Evolutionary conservation across 2,329 filamentous ascomycete species (phyloP).

Genomic region (Claviceps pazoutovae): DNA sequence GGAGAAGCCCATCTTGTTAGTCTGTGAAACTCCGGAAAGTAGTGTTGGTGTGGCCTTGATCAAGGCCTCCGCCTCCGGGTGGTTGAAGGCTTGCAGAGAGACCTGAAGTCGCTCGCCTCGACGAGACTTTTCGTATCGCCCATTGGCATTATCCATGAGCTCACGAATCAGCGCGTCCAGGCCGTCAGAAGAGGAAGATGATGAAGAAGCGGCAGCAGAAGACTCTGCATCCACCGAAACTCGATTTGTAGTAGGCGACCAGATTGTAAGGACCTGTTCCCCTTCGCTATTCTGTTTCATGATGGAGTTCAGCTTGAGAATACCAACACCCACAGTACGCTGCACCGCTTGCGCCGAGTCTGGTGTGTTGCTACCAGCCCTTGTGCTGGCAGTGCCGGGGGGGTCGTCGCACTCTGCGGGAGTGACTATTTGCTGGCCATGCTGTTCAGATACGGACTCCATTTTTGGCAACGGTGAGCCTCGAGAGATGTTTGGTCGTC

Average conservation of each 20-base stretch:
- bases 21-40: slow-evolving; percentile 66
- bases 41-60: slow-evolving; percentile 80
- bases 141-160: slow-evolving; percentile 59
- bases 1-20: slow-evolving; percentile 83
- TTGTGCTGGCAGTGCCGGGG: slow-evolving; percentile 44
- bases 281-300: slow-evolving; percentile 58
- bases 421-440: slow-evolving; percentile 24
- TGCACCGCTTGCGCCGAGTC: slow-evolving; percentile 19
- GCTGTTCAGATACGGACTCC: slow-evolving; percentile 41
- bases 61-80: slow-evolving; percentile 63
- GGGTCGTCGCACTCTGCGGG: slow-evolving; percentile 32
- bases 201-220: no score
- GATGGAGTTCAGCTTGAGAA: slow-evolving; percentile 61
- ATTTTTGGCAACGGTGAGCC: slow-evolving; percentile 34
- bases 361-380: slow-evolving; percentile 10
- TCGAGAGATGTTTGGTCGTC: slow-evolving; percentile 40
- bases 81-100: slow-evolving; percentile 63
- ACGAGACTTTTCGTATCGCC: slow-evolving; percentile 58
- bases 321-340: slow-evolving; percentile 61
- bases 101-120: slow-evolving; percentile 67
- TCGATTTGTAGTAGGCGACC: slow-evolving; percentile 46
- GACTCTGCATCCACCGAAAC: slow-evolving; percentile 42
- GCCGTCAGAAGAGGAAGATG: slow-evolving; percentile 36
- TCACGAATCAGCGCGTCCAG: slow-evolving; percentile 63
- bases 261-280: slow-evolving; percentile 66